Evolutionary conservation across 176 grass and related monocot species (phyloP), one percentile per base, ranked within the genome.

Genomic region (Stipa capillata): DNA sequence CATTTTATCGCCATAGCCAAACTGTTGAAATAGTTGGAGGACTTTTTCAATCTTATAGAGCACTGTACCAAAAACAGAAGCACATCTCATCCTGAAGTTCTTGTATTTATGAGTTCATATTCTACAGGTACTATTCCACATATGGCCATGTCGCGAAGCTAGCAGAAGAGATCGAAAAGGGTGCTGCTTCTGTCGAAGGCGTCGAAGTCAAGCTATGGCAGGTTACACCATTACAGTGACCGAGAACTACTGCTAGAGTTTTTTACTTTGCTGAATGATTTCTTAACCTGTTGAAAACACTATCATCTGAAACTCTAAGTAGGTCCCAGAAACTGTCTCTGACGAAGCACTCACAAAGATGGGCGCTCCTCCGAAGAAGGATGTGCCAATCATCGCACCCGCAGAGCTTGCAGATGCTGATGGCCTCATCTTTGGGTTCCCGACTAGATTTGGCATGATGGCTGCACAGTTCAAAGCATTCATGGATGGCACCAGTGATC

Each of bases 371-470:
- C 61, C 93, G 0, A 96, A 90, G 77, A 81, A 76, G 12, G 69
- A n/a, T n/a, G 35, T 63, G 14, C 93, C 85, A 2, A 39, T 83
- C 11, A 95, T 95, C 67, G 69, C 87, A 0, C 81, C 93, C 0
- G 23, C 29, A 0, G 69, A 87, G 35, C 92, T 91, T 44, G 47
- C 64, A 0, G 86, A 92, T 2, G 92, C 92, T 17, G 88, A 94
- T 50, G 92, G 92, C 31, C 31, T 94, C 64, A 47, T 94, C 72
- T 89, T 94, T 40, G 85, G 92, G 13, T 94, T 94, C 63, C 92
- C 88, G 0, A 94, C 92, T n/a, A 63, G 92, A 39, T 94, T 94
- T 24, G 88, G 92, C 31, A 91, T 94, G 92, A 88, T 94, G 85
- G 66, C 82, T 0, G 82, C 82, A 13, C 91, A 94, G 52, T 85